Conservation (phyloP, 108 stramenopile genomes). For the Cyclostephanos tholiformis region DNA sequence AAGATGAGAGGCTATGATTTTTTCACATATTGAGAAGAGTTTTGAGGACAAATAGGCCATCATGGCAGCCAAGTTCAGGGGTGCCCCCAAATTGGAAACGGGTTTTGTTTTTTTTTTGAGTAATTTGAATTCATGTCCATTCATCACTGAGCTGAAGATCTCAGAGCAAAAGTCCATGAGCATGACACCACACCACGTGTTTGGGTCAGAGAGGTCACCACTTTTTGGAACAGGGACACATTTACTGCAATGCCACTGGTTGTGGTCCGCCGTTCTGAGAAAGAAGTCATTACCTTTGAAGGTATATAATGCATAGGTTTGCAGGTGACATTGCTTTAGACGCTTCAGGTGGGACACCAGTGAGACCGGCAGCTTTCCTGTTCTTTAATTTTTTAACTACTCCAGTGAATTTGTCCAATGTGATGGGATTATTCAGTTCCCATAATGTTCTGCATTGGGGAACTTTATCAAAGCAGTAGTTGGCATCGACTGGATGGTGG, state of each 20-base stretch:
- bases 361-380: conserved; percentile 4
- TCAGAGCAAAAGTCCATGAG: conserved; percentile 23
- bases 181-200: conserved; percentile 10
- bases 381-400: neutral
- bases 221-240: conserved; percentile 2
- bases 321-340: conserved; percentile 3
- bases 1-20: neutral
- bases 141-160: conserved; percentile 24
- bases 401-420: neutral
- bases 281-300: conserved; percentile 1
- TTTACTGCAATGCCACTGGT: conserved; percentile 5
- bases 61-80: conserved; percentile 9
- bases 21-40: conserved; percentile 3
- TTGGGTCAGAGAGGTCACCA: neutral
- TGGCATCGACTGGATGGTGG: no score
- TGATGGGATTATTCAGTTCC: neutral
- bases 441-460: neutral
- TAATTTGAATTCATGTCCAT: neutral
- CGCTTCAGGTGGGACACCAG: conserved; percentile 15
- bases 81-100: conserved; percentile 20
- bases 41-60: conserved; percentile 18
- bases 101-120: conserved; percentile 7
- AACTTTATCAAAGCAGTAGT: neutral
- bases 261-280: neutral
- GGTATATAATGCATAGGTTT: neutral